Evolutionary conservation across 331 rosid genomes (phyloP).

Genomic region (Spiraea crenata): DNA sequence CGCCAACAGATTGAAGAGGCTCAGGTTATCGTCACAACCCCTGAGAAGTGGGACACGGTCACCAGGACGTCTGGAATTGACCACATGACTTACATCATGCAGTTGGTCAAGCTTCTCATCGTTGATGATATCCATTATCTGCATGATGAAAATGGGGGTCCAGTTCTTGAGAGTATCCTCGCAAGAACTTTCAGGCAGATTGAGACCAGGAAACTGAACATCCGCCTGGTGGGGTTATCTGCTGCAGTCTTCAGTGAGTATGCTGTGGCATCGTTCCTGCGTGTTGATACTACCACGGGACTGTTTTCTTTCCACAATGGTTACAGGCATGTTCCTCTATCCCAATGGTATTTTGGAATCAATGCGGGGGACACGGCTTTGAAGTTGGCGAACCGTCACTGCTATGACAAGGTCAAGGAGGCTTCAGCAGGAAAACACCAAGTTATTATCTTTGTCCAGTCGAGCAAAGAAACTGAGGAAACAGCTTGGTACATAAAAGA

Average conservation of each 20-base stretch:
- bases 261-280: constrained; percentile 75
- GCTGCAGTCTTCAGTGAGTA: constrained; percentile 79
- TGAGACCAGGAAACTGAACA: constrained; percentile 72
- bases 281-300: constrained; percentile 65
- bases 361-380: constrained; percentile 80
- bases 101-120: constrained; percentile 72
- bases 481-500: constrained; percentile 61
- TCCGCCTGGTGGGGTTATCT: constrained; percentile 83
- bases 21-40: no score
- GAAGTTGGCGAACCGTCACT: constrained; percentile 77
- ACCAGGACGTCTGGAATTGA: no score
- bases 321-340: constrained; percentile 86
- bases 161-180: constrained; percentile 84
- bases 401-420: constrained; percentile 64
- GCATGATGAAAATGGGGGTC: constrained; percentile 80
- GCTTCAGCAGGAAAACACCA: constrained; percentile 73
- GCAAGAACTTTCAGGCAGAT: constrained; percentile 90
- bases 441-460: constrained; percentile 74
- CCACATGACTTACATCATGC: constrained; percentile 2
- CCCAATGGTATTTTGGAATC: constrained; percentile 80
- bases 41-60: no score
- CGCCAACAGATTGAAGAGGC: no score
- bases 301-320: constrained; percentile 73
- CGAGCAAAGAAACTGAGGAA: constrained; percentile 70
- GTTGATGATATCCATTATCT: constrained; percentile 91